Evolutionary conservation across 2,329 filamentous ascomycete genomes (phyloP).

Genomic region (Aspergillus sp.): DNA sequence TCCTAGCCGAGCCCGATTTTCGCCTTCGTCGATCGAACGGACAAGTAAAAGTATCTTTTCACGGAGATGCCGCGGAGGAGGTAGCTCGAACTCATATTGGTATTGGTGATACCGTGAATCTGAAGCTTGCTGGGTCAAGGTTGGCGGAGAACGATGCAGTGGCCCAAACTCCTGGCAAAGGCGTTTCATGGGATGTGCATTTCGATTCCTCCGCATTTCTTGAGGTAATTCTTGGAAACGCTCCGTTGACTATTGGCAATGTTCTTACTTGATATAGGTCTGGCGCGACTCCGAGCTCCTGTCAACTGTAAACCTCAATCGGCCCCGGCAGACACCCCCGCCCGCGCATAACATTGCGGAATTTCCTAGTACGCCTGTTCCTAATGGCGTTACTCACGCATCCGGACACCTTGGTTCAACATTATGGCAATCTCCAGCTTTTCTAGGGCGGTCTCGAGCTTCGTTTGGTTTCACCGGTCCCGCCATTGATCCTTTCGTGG

Average conservation of each 20-base stretch:
- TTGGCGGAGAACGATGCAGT: slow-evolving; percentile 60
- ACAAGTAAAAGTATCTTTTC: slow-evolving; percentile 77
- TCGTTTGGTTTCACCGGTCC: slow-evolving; percentile 68
- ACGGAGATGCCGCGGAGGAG: slow-evolving; percentile 67
- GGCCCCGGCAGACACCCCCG: slow-evolving; percentile 33
- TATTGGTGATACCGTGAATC: slow-evolving; percentile 72
- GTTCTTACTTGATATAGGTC: slow-evolving; percentile 24
- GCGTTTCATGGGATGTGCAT: slow-evolving; percentile 58
- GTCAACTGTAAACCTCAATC: slow-evolving; percentile 53
- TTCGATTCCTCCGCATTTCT: slow-evolving; percentile 42
- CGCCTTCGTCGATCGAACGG: slow-evolving; percentile 74
- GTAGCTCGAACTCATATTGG: slow-evolving; percentile 67
- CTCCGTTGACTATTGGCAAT: not conserved
- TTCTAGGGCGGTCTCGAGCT: slow-evolving; percentile 68
- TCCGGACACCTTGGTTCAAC: slow-evolving; percentile 37
- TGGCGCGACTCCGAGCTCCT: slow-evolving; percentile 23
- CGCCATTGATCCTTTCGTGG: slow-evolving; percentile 64
- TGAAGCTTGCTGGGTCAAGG: slow-evolving; percentile 68
- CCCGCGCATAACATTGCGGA: slow-evolving; percentile 18
- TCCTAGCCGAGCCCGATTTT: slow-evolving; percentile 82
- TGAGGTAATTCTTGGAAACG: slow-evolving; percentile 26
- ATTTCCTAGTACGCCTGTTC: slow-evolving; percentile 25
- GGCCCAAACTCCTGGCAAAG: slow-evolving; percentile 56
- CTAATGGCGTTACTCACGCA: slow-evolving; percentile 20
- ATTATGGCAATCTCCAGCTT: slow-evolving; percentile 76